Evolutionary conservation across 768 basidiomycete genomes (phyloP).

Genomic region (Rhodotorula sphaerocarpa): DNA sequence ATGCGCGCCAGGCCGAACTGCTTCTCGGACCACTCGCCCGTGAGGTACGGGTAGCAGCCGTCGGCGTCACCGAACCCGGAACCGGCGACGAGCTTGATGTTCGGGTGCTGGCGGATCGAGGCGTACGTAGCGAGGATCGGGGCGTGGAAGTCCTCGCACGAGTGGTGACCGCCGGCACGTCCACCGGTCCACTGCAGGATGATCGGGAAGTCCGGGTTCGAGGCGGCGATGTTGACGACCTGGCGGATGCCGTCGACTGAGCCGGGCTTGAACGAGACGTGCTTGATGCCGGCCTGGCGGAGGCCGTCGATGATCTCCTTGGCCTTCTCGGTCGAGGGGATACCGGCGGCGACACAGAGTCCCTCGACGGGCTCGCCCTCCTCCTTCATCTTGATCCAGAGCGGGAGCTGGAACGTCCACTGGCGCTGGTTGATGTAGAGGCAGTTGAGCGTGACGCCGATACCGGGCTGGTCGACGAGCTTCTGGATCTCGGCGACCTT

Average conservation of each 20-base stretch:
- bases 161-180: constrained; percentile 96
- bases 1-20: constrained; percentile 79
- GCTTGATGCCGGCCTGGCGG: constrained; percentile 76
- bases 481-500: constrained; percentile 89
- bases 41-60: constrained; percentile 93
- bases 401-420: constrained; percentile 85
- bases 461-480: constrained; percentile 65
- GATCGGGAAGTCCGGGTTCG: constrained; percentile 91
- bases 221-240: constrained; percentile 86
- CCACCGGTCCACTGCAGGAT: constrained; percentile 99
- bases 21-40: constrained; percentile 85
- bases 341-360: constrained; percentile 97
- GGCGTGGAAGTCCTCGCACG: constrained; percentile 97
- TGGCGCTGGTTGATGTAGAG: constrained; percentile 98
- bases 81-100: constrained; percentile 83
- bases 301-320: constrained; percentile 87
- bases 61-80: constrained; percentile 81
- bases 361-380: constrained; percentile 95
- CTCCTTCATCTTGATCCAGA: constrained; percentile 95
- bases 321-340: constrained; percentile 93
- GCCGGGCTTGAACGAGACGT: constrained; percentile 96
- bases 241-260: constrained; percentile 92
- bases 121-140: constrained; percentile 85
- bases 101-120: constrained; percentile 75
- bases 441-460: constrained; percentile 86